A percentile compares a stretch with the other conserved stretches of the same genome.
These are phyloP conservation scores for Citrullus colocynthis DNA, from an alignment of 306 rosid genomes.

Conservation along the genomic window DNA sequence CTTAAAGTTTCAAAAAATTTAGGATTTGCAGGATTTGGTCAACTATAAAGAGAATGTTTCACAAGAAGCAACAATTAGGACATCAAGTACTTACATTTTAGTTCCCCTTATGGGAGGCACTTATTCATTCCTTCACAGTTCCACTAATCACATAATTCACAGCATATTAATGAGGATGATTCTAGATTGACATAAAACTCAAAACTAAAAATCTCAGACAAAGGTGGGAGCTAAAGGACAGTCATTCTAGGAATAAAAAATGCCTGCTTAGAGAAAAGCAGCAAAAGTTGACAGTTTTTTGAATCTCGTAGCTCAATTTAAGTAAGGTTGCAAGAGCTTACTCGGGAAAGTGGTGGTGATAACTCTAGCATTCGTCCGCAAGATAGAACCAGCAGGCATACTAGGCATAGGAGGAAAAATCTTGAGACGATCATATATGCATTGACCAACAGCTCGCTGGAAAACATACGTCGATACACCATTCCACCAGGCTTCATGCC, in stretches of 20 bases:
- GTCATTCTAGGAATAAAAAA: background rate
- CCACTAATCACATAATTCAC: background rate
- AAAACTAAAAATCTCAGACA: background rate
- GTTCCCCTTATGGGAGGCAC: background rate
- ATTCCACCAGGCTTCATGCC: constrained; percentile 56
- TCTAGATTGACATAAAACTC: too few relatives aligned
- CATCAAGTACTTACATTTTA: background rate
- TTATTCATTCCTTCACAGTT: too few relatives aligned
- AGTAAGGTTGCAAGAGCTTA: constrained; percentile 13
- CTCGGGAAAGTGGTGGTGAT: constrained; percentile 24
- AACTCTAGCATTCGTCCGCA: constrained; percentile 38
- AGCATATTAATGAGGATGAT: too few relatives aligned
- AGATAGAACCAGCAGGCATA: constrained; percentile 28
- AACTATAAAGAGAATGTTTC: background rate
- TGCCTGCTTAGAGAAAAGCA: background rate
- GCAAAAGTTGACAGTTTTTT: background rate
- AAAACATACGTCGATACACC: constrained; percentile 7
- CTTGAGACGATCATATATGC: constrained; percentile 45
- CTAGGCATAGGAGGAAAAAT: constrained; percentile 27
- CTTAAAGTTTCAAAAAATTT: background rate
- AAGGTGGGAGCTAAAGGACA: background rate
- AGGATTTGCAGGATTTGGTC: background rate
- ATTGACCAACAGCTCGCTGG: constrained; percentile 75
- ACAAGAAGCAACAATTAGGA: background rate
- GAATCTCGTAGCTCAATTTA: background rate